phyloP scores from a whole-genome alignment of 345 rosid genomes.

The Lumnitzera racemosa region DNA sequence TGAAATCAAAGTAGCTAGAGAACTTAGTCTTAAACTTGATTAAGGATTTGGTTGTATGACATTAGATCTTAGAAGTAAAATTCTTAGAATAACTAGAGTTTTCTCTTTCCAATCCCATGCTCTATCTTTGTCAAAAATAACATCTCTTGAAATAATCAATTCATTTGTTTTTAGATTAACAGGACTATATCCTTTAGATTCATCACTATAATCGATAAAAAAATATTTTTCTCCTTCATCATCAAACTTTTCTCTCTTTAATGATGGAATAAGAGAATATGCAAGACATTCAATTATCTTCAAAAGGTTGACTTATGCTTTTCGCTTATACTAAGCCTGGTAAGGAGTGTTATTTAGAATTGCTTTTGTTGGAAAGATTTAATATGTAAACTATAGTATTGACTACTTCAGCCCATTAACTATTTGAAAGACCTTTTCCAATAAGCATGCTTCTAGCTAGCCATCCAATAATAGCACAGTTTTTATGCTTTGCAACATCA shows the following conservation, averaged over 20 bases:
- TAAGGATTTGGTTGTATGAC: no score
- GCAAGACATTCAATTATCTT: neutral
- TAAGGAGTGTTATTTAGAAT: neutral
- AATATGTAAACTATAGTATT: neutral
- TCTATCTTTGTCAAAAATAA: no score
- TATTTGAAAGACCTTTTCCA: neutral
- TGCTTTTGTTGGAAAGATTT: constrained; percentile 1
- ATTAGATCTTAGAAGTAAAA: no score
- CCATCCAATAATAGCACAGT: neutral
- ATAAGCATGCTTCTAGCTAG: constrained; percentile 1
- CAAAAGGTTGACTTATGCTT: neutral
- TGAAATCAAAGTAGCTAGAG: no score
- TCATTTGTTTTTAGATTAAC: no score
- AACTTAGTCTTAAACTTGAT: no score
- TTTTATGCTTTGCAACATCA: neutral
- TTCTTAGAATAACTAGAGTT: no score
- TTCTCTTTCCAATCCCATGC: no score
- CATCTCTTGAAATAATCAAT: no score
- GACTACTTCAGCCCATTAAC: neutral
- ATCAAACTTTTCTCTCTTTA: neutral
- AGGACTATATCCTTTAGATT: no score
- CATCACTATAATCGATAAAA: neutral
- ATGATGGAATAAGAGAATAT: neutral
- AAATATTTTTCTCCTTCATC: neutral
- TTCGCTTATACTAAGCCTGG: neutral